phyloP scores from a whole-genome alignment of 106 monocot genomes.

The Gastrodia elata region DNA sequence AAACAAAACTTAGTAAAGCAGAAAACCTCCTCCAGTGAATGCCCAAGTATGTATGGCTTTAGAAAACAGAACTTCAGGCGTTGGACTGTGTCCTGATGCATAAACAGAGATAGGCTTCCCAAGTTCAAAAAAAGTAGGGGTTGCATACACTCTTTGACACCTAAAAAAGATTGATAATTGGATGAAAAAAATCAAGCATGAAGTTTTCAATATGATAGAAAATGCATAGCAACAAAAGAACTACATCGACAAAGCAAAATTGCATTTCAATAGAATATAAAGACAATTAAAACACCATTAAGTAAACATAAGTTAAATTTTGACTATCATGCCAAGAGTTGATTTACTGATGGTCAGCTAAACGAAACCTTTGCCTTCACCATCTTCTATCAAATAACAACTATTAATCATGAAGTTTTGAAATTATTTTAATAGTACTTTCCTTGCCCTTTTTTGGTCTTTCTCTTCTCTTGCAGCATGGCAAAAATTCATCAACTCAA shows the following conservation, averaged over 20 bases:
- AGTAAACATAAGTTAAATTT: background rate
- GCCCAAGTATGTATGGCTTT: conserved; percentile 71
- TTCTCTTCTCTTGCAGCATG: too few relatives aligned
- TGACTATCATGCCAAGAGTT: background rate
- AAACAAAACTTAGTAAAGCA: background rate
- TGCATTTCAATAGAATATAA: background rate
- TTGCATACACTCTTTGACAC: conserved; percentile 60
- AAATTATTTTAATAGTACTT: too few relatives aligned
- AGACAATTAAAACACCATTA: background rate
- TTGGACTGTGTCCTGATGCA: conserved; percentile 1
- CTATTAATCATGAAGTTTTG: too few relatives aligned
- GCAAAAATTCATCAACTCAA: too few relatives aligned
- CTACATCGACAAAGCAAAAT: background rate
- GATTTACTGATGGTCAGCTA: too few relatives aligned
- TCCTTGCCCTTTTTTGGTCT: too few relatives aligned
- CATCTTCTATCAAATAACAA: too few relatives aligned
- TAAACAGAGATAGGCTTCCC: conserved; percentile 11
- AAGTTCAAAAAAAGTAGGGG: conserved; percentile 17
- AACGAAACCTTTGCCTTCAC: too few relatives aligned
- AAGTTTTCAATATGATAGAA: background rate
- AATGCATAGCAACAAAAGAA: background rate
- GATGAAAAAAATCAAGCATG: background rate
- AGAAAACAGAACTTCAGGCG: conserved; percentile 26
- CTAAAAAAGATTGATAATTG: conserved; percentile 19
- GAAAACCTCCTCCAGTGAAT: conserved; percentile 63